phyloP scores from a whole-genome alignment of 176 grass and related monocot species.

The Musa troglodytarum region DNA sequence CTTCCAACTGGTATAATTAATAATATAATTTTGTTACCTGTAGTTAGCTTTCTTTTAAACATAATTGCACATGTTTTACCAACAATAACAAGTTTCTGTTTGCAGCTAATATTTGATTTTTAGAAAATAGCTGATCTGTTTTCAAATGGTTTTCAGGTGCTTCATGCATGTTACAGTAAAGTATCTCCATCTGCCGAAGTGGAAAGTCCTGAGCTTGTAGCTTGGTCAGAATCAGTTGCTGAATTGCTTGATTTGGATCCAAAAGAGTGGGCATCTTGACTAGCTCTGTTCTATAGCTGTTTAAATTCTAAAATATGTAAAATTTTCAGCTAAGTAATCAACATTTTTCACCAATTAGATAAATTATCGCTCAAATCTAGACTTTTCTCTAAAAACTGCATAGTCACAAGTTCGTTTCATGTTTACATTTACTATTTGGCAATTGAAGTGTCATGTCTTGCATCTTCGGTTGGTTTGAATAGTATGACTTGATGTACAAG shows the following conservation, averaged over 20 bases:
- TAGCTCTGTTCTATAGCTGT: not conserved
- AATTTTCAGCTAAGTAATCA: not conserved
- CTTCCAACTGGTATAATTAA: too few species aligned
- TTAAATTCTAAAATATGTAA: not conserved
- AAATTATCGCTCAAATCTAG: too few species aligned
- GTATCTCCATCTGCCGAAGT: slow-evolving; percentile 70
- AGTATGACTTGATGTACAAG: too few species aligned
- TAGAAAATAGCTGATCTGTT: not conserved
- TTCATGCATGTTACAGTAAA: slow-evolving; percentile 72
- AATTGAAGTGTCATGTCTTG: too few species aligned
- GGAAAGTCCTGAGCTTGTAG: slow-evolving; percentile 68
- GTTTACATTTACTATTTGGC: too few species aligned
- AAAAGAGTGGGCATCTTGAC: slow-evolving; percentile 47
- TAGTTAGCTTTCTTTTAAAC: not conserved
- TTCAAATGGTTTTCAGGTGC: slow-evolving; percentile 29
- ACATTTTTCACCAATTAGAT: not conserved
- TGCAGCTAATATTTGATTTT: not conserved
- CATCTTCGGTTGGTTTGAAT: too few species aligned
- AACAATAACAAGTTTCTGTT: not conserved
- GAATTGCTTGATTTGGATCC: slow-evolving; percentile 91
- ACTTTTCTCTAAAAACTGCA: too few species aligned
- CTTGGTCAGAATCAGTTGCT: slow-evolving; percentile 60
- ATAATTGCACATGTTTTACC: not conserved
- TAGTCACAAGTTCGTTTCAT: too few species aligned
- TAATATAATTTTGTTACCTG: too few species aligned